Evolutionary conservation across 352 stramenopile species (phyloP), one percentile per base, ranked within the genome.

Genomic region (Phytopythium boreale): DNA sequence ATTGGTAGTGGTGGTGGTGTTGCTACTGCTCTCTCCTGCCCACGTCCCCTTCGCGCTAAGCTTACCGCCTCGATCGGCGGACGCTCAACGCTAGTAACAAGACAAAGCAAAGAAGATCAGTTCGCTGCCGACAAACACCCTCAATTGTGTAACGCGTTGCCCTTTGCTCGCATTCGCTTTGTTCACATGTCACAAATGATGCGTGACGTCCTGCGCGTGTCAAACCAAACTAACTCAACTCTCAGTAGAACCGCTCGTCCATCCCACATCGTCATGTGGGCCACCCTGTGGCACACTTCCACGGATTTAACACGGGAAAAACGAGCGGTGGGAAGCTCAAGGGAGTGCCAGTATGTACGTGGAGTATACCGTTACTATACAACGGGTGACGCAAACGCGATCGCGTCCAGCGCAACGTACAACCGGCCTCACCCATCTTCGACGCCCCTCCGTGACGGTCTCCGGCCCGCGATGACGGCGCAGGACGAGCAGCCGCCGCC

Each of bases 401-500:
- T 24, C 43, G 43, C 2, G 43, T 22, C 19, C 43, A 19, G 19
- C 43, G 43, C 20, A 49, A 44, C 39, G 39, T 10, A n/a, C 14
- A 3, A 20, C 39, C 1, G n/a, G 39, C 2, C 39, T 44, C 39
- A 19, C 39, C 14, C 39, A 20, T n/a, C 39, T 44, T 7, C 29
- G 29, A 34, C 3, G 4, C 7, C 7, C 29, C 29, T 7, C 29
- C 7, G 29, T 34, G 7, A 3, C 3, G 29, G 29, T 34, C 7
- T 7, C 37, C 37, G 11, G 37, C 5, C 37, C 11, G 19, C 20
- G 9, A 53, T 53, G 46, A 53, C 46, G 46, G 46, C 46, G 46
- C 46, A 53, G 46, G 46, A 53, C 46, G 46, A 53, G 46, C 52
- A 27, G 20, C 29, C 55, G 55, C 55, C 55, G n/a, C 55, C 55